These are phyloP conservation scores for Trypanosoma congolense DNA, from an alignment of 208 protist species.

Conservation along the genomic window DNA sequence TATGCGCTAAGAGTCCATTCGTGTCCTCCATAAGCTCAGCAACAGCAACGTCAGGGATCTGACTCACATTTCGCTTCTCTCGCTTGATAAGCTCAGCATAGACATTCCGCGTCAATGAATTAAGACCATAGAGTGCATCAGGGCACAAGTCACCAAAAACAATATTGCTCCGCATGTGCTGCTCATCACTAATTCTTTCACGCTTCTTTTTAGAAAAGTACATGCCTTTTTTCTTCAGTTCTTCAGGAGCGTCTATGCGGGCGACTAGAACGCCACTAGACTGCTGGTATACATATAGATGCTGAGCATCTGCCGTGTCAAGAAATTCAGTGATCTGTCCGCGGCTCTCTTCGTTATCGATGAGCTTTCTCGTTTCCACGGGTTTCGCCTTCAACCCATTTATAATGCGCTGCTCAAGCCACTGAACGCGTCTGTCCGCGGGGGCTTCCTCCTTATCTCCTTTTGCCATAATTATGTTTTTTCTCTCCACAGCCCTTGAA, in stretches of 20 bases:
- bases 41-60: slow-evolving; percentile 90
- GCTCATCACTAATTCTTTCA: slow-evolving; percentile 86
- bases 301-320: slow-evolving; percentile 84
- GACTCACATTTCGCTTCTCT: slow-evolving; percentile 80
- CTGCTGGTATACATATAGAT: slow-evolving; percentile 89
- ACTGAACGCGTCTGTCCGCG: slow-evolving; percentile 88
- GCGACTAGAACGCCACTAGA: slow-evolving; percentile 66
- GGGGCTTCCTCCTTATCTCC: slow-evolving; percentile 89
- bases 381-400: slow-evolving; percentile 85
- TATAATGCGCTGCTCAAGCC: slow-evolving; percentile 88
- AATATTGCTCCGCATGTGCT: slow-evolving; percentile 77
- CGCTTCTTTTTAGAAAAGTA: slow-evolving; percentile 91
- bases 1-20: slow-evolving; percentile 77
- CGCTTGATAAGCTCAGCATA: slow-evolving; percentile 84
- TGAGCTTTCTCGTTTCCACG: slow-evolving; percentile 85
- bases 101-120: slow-evolving; percentile 77
- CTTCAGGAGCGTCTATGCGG: slow-evolving; percentile 83
- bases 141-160: slow-evolving; percentile 81
- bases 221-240: slow-evolving; percentile 88
- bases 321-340: slow-evolving; percentile 89
- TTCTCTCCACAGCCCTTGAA: too few species aligned
- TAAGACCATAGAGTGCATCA: slow-evolving; percentile 66
- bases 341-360: slow-evolving; percentile 90
- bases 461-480: too few species aligned
- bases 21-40: slow-evolving; percentile 91